Evolutionary conservation across 768 basidiomycete species (phyloP).

Genomic region (Dictyophora rubrovolvata): DNA sequence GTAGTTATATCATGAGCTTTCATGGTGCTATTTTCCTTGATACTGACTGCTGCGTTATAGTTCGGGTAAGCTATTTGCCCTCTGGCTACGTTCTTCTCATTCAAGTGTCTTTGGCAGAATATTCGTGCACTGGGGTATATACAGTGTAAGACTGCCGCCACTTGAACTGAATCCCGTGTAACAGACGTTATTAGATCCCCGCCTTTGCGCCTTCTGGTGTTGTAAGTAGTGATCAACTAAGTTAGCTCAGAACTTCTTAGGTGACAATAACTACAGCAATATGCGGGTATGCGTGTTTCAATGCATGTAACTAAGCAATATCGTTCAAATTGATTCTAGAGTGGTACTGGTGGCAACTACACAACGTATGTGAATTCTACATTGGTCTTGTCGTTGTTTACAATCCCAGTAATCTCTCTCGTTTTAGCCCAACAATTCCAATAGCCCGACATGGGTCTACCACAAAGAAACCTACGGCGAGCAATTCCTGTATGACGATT

Average conservation of each 20-base stretch:
- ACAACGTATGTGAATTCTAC: conserved; percentile 25
- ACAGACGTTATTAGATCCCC: conserved; percentile 10
- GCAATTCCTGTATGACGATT: conserved; percentile 47
- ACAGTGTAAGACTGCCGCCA: conserved; percentile 16
- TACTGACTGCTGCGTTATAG: neutral
- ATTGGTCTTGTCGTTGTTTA: neutral
- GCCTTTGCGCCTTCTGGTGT: conserved; percentile 14
- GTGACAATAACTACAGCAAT: conserved; percentile 28
- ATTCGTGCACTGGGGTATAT: conserved; percentile 7
- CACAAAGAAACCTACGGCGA: conserved; percentile 43
- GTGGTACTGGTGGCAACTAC: conserved; percentile 31
- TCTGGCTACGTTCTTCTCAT: conserved; percentile 51
- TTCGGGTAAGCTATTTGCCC: conserved; percentile 29
- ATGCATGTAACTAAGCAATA: neutral
- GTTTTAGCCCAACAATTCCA: conserved; percentile 26
- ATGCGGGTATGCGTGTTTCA: neutral
- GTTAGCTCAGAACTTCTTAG: conserved; percentile 23
- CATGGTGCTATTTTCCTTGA: neutral
- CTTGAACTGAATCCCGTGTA: conserved; percentile 32
- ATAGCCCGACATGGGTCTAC: conserved; percentile 36
- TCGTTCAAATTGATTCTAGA: conserved; percentile 32
- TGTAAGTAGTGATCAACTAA: neutral
- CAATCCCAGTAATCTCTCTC: conserved; percentile 29
- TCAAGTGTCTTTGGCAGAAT: conserved; percentile 18
- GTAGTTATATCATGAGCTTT: conserved; percentile 20